Base-by-base conservation (phyloP, 2,329 filamentous ascomycete species). In the Ophioceras dolichostomum region DNA sequence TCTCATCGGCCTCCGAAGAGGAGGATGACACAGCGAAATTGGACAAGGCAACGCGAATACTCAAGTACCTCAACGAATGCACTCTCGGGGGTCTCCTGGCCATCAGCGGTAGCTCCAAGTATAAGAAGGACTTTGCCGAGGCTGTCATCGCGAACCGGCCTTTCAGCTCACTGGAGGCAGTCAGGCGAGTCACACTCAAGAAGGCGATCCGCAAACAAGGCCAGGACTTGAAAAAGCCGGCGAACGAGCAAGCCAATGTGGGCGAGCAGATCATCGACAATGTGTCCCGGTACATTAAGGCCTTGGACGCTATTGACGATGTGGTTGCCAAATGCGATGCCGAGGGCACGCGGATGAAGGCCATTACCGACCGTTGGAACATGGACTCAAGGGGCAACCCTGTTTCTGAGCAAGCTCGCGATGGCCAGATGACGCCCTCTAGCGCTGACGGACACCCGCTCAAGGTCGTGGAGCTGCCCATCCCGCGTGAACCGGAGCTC, bases 21-120 rank as follows among this genome's bases (percentile, higher is more conserved):
- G n/a, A n/a, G n/a, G n/a, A n/a, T n/a, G n/a, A n/a, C n/a, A n/a
- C n/a, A n/a, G n/a, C n/a, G n/a, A n/a, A n/a, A n/a, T n/a, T n/a
- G n/a, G n/a, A n/a, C n/a, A n/a, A n/a, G n/a, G n/a, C 55, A 54
- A 55, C 28, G 34, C 52, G 55, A 9, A 73, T 95, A 6, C 64
- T 96, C 20, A 70, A 77, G 7, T 93, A 87, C 50, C 78, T 98
- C 57, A 96, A 96, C 51, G 76, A 68, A 0, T 91, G 84, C 54
- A 75, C 76, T 5, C 62, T 75, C 9, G 72, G 79, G 26, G 84
- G 89, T 40, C 71, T 98, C 30, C 75, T 82, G 2, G 88, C 94
- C 47, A 79, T 95, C 42, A 39, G 47, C 42, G 85, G 85, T 1
- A 79, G 78, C 22, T 37, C 35, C n/a, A 37, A 37, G 35, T 76